phyloP scores from a whole-genome alignment of 208 protist species.

The Herpetomonas samuelpessoai region DNA sequence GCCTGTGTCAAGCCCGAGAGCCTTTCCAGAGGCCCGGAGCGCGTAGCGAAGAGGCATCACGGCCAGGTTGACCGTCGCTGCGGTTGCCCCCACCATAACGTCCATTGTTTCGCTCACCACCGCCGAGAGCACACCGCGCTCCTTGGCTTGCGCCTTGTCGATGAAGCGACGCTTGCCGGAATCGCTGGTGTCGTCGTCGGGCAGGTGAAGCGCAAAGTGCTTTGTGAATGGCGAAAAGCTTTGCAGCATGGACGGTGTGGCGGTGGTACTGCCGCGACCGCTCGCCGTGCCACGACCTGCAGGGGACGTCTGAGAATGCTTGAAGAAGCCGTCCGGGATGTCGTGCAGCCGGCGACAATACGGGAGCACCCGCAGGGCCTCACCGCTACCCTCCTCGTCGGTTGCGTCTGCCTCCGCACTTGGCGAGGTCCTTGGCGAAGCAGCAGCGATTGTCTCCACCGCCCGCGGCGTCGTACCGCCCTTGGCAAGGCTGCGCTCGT shows the following conservation, averaged over 20 bases:
- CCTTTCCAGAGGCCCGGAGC: not conserved
- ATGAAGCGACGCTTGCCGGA: not conserved
- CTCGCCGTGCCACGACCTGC: conserved; percentile 4
- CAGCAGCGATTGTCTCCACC: conserved; percentile 9
- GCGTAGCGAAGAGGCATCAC: not conserved
- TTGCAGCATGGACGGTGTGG: not conserved
- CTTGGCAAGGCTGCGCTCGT: conserved; percentile 59
- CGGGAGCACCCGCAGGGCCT: conserved; percentile 37
- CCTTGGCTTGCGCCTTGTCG: not conserved
- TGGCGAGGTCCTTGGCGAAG: not conserved
- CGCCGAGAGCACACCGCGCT: not conserved
- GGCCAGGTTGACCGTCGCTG: not conserved
- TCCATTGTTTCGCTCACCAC: not conserved
- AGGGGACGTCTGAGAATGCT: too few relatives aligned
- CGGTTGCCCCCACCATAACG: not conserved
- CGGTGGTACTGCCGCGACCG: not conserved
- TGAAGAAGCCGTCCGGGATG: not conserved
- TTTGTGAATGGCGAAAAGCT: not conserved
- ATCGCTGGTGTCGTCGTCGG: not conserved
- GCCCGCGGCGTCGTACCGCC: conserved; percentile 40
- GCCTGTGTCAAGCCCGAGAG: not conserved
- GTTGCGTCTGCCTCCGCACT: conserved; percentile 2
- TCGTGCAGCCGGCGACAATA: conserved; percentile 38
- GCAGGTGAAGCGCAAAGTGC: not conserved
- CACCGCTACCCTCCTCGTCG: conserved; percentile 20